Percentiles rank a stretch among this genome's conserved stretches.
Evolutionary conservation across 495 filamentous ascomycete genomes (phyloP).

Genomic region (Cladorrhinum samala): DNA sequence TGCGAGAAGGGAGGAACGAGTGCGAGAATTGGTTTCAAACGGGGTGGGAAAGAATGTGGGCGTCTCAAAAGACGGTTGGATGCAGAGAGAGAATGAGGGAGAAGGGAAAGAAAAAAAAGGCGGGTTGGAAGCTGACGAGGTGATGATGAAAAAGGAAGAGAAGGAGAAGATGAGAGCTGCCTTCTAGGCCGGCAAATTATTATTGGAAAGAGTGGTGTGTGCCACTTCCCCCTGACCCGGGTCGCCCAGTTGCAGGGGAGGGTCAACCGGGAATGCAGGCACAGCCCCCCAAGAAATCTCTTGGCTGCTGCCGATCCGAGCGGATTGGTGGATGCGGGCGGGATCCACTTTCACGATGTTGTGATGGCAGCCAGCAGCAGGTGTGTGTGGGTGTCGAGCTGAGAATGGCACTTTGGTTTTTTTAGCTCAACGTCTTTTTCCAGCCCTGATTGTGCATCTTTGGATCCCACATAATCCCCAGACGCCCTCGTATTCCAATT

Average conservation of each 20-base stretch:
- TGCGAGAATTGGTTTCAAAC: background rate
- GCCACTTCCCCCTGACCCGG: background rate
- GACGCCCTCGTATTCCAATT: too few relatives aligned
- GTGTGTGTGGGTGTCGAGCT: too few relatives aligned
- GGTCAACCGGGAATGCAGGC: conserved; percentile 9
- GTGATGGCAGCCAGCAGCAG: too few relatives aligned
- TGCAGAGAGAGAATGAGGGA: conserved; percentile 4
- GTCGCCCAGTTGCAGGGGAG: background rate
- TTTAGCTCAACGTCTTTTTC: too few relatives aligned
- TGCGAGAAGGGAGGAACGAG: conserved; percentile 1
- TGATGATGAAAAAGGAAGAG: conserved; percentile 8
- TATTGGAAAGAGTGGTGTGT: background rate
- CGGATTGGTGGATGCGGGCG: too few relatives aligned
- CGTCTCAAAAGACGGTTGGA: conserved; percentile 16
- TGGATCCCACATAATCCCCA: too few relatives aligned
- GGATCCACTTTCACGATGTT: too few relatives aligned
- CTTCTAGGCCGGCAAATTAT: conserved; percentile 9
- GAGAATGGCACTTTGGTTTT: too few relatives aligned
- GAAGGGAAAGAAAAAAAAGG: background rate
- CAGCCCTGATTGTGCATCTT: too few relatives aligned
- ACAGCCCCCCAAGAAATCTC: conserved; percentile 2
- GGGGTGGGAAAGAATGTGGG: conserved; percentile 9
- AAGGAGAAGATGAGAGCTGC: background rate
- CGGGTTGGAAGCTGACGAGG: background rate
- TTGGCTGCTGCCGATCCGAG: conserved; percentile 1